These are phyloP conservation scores for Mortierella claussenii DNA, from an alignment of 192 early-diverging fungal genomes.

Conservation along the genomic window DNA sequence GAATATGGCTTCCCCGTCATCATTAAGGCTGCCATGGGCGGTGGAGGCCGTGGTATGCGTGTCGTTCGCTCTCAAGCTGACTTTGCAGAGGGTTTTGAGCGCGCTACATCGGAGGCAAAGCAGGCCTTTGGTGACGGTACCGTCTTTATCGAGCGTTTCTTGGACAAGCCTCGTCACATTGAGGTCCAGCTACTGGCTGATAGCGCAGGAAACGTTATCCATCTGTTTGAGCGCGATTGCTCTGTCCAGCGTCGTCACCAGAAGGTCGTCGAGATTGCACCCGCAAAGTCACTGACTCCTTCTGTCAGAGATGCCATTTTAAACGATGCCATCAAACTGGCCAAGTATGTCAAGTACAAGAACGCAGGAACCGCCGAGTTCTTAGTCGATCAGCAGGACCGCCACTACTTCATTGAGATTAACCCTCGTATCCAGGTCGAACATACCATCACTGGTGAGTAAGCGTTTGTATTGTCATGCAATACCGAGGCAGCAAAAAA, in stretches of 20 bases:
- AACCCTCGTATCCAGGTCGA: constrained; percentile 99
- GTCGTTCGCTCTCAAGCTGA: constrained; percentile 82
- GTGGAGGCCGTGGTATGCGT: constrained; percentile 97
- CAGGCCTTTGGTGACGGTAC: constrained; percentile 96
- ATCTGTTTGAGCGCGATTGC: constrained; percentile 96
- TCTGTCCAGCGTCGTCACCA: constrained; percentile 98
- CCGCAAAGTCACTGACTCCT: constrained; percentile 77
- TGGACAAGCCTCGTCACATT: constrained; percentile 94
- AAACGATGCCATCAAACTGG: constrained; percentile 92
- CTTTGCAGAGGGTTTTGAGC: constrained; percentile 83
- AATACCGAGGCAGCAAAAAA: too few species aligned
- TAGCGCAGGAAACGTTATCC: constrained; percentile 86
- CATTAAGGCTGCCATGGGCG: constrained; percentile 97
- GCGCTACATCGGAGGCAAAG: constrained; percentile 88
- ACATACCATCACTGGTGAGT: constrained; percentile 86
- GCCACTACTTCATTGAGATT: constrained; percentile 98
- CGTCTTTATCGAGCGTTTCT: constrained; percentile 93
- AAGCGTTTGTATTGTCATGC: background rate
- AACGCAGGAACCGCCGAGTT: constrained; percentile 99
- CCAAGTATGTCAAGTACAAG: constrained; percentile 87
- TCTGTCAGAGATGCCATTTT: constrained; percentile 81
- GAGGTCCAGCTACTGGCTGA: constrained; percentile 97
- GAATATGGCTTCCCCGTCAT: constrained; percentile 93
- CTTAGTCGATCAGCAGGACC: constrained; percentile 86
- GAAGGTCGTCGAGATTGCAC: constrained; percentile 95